Evolutionary conservation across 768 basidiomycete genomes (phyloP), one percentile per base, ranked within the genome.

Genomic region (Aureoboletus auriporus): DNA sequence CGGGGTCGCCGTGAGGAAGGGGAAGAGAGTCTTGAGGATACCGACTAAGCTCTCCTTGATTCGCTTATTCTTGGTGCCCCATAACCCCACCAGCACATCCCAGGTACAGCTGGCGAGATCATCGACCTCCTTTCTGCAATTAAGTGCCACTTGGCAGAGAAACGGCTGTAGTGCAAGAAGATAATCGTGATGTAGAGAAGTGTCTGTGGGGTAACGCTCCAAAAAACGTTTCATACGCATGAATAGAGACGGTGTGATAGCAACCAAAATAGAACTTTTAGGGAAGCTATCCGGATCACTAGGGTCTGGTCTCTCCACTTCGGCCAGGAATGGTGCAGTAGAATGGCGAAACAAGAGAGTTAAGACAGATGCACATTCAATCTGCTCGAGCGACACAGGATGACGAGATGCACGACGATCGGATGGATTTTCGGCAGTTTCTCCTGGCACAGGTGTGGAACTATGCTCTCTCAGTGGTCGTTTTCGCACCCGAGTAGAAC

Each of bases 21-120:
- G 89, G 37, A 94, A 78, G 4, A 96, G 71, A 12, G 75, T 71
- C 14, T 80, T 79, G 16, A 96, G 67, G 20, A 89, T 75, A n/a
- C 84, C 75, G 27, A 93, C 71, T 14, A 97, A 71, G 38, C 82
- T 78, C 64, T 94, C 93, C 62, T 93, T 93, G 55, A 87, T 70
- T 8, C 73, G 65, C 50, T 78, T 83, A 63, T 83, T 84, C 68
- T 90, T 92, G 14, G 86, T 86, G 2, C 75, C 74, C 92, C 92
- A 96, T 23, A 95, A 67, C 2, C 68, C 69, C 3, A 93, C 72
- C 6, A 97, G 59, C 3, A 66, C 65, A 39, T 80, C 69, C 83
- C 93, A 90, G 2, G 83, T 70, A 27, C 68, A 67, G 5, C 71
- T 67, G 0, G 89, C 86, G 54, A 90, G 85, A 14, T 65, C 64